phyloP scores from a whole-genome alignment of 257 asterid genomes.

The Primulina eburnea region DNA sequence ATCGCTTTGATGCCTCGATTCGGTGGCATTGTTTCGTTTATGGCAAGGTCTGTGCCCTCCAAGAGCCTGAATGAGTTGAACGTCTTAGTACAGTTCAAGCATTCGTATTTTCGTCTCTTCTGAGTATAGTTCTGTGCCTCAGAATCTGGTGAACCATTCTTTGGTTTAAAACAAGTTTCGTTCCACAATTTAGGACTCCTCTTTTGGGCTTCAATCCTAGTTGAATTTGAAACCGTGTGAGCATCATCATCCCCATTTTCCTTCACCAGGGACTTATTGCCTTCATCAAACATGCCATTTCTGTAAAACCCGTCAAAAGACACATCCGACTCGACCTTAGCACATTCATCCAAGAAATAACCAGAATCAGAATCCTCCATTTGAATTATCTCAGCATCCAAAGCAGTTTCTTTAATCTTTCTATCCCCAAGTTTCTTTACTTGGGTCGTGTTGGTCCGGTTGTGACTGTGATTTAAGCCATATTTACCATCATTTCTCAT shows the following conservation, averaged over 20 bases:
- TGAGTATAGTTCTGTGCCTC: constrained; percentile 28
- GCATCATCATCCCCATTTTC: constrained; percentile 33
- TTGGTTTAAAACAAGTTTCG: constrained; percentile 31
- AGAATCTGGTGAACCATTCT: constrained; percentile 32
- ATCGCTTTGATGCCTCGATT: constrained; percentile 49
- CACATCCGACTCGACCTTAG: constrained; percentile 68
- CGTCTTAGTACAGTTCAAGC: constrained; percentile 76
- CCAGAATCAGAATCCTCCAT: constrained; percentile 82
- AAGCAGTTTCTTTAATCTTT: constrained; percentile 33
- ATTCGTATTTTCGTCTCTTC: constrained; percentile 71
- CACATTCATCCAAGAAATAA: constrained; percentile 70
- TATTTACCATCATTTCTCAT: constrained; percentile 35
- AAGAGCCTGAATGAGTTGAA: constrained; percentile 87
- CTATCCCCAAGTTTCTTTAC: constrained; percentile 26
- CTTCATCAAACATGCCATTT: too few species aligned
- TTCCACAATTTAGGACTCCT: constrained; percentile 34
- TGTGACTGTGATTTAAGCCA: constrained; percentile 17
- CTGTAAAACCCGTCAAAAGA: constrained; percentile 28
- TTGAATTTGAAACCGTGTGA: constrained; percentile 22
- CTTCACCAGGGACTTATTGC: not conserved
- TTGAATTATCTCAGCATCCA: constrained; percentile 37
- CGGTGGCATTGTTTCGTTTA: constrained; percentile 42
- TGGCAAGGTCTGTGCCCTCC: constrained; percentile 98
- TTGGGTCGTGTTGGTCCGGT: constrained; percentile 26
- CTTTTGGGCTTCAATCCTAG: constrained; percentile 38